These are phyloP conservation scores for Debaryomycetaceae sp. DNA, from an alignment of 1,139 yeast species.

Conservation along the genomic window DNA sequence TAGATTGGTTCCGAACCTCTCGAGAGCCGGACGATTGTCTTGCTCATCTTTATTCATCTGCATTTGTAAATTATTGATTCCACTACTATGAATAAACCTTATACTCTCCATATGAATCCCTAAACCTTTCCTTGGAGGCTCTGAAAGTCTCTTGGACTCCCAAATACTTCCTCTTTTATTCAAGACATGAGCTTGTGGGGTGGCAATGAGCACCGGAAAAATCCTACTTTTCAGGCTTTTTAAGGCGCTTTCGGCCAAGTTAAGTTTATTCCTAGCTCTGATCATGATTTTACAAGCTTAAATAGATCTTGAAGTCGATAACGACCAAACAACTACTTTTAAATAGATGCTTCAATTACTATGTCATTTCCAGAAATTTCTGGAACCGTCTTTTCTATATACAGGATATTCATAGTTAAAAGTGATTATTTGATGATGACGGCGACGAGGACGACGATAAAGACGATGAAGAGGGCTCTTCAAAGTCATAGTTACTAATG, in stretches of 20 bases:
- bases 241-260: not conserved
- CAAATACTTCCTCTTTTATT: not conserved
- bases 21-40: constrained; percentile 71
- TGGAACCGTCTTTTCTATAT: constrained; percentile 3
- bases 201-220: not conserved
- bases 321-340: too few relatives aligned
- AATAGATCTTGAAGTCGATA: too few relatives aligned
- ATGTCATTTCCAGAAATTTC: constrained; percentile 7
- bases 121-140: too few relatives aligned
- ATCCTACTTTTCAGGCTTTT: not conserved
- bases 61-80: constrained; percentile 29
- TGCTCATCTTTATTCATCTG: constrained; percentile 44
- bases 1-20: constrained; percentile 82
- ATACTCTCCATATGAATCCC: not conserved
- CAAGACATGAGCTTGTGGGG: not conserved
- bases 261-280: not conserved
- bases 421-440: too few relatives aligned
- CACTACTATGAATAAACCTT: constrained; percentile 13
- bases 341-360: too few relatives aligned
- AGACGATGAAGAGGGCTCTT: not conserved
- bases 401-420: too few relatives aligned
- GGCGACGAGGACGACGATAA: too few relatives aligned
- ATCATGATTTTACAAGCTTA: not conserved
- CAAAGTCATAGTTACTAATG: not conserved
- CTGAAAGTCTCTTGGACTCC: not conserved